Percentiles rank a stretch among this genome's conserved stretches.
Conservation (phyloP, 768 basidiomycete species). For the Rhizopogon rudus region DNA sequence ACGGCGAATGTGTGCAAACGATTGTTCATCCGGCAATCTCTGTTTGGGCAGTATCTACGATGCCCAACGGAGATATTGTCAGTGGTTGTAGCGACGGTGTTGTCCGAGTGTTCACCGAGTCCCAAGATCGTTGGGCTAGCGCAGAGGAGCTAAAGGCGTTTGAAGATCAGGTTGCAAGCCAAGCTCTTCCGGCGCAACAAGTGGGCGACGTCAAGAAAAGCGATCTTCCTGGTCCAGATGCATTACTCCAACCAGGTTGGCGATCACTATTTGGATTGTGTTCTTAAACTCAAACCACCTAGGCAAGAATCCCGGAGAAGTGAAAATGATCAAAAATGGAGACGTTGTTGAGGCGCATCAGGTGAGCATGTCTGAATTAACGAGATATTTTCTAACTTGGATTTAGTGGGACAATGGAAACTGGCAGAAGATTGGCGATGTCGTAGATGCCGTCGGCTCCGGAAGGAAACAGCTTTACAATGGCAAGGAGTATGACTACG, state of each 20-base stretch:
- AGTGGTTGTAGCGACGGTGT: slow-evolving; percentile 87
- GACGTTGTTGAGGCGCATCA: slow-evolving; percentile 87
- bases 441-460: slow-evolving; percentile 90
- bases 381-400: slow-evolving; percentile 2
- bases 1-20: slow-evolving; percentile 84
- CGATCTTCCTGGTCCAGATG: slow-evolving; percentile 86
- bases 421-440: slow-evolving; percentile 96
- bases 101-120: slow-evolving; percentile 80
- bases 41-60: slow-evolving; percentile 89
- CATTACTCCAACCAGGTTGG: slow-evolving; percentile 65
- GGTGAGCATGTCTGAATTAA: slow-evolving; percentile 37
- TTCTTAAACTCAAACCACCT: slow-evolving; percentile 6
- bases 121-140: slow-evolving; percentile 69
- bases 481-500: slow-evolving; percentile 96
- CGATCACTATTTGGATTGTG: not conserved
- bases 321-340: slow-evolving; percentile 83
- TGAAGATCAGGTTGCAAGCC: slow-evolving; percentile 70
- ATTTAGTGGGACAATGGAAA: slow-evolving; percentile 73
- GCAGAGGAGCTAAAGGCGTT: slow-evolving; percentile 60
- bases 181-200: slow-evolving; percentile 80
- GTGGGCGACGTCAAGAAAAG: slow-evolving; percentile 91
- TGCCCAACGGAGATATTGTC: slow-evolving; percentile 90
- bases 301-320: slow-evolving; percentile 94
- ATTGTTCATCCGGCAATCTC: slow-evolving; percentile 93
- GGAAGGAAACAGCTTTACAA: slow-evolving; percentile 88